Percentiles rank a stretch among this genome's conserved stretches.
Conservation (phyloP, 2,329 filamentous ascomycete genomes). For the Gliomastix tumulicola region DNA sequence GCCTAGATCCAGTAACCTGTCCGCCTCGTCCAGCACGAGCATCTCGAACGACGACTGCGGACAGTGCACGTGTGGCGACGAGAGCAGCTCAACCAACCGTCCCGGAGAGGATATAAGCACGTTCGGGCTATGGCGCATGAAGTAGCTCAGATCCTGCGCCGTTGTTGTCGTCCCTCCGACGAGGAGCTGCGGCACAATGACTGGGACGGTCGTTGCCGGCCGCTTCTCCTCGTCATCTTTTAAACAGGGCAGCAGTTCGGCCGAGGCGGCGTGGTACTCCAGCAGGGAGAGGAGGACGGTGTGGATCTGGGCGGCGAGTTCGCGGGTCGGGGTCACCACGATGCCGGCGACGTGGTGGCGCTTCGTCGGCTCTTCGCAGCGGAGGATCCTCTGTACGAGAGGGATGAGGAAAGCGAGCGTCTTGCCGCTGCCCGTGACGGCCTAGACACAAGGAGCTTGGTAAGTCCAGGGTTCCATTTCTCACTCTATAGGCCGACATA, state of each 20-base stretch:
- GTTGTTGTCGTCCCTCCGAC: conserved; percentile 79
- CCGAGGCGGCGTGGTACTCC: conserved; percentile 75
- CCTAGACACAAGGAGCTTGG: no score
- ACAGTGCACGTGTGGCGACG: conserved; percentile 81
- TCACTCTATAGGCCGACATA: no score
- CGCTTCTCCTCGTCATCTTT: conserved; percentile 51
- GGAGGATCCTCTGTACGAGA: conserved; percentile 73
- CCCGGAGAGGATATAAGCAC: conserved; percentile 87
- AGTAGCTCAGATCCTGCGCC: conserved; percentile 79
- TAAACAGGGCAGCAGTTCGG: conserved; percentile 51
- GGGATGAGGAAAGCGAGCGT: conserved; percentile 82
- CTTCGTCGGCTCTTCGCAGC: conserved; percentile 74
- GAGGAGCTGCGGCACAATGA: conserved; percentile 79
- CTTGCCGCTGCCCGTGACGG: conserved; percentile 87
- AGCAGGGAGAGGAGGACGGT: conserved; percentile 71
- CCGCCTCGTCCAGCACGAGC: conserved; percentile 89
- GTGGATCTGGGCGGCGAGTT: conserved; percentile 87
- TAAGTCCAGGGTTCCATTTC: no score
- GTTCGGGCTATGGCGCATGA: conserved; percentile 79
- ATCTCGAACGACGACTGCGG: conserved; percentile 86
- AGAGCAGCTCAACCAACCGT: conserved; percentile 77
- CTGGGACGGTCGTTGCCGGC: conserved; percentile 33
- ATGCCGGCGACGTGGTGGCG: conserved; percentile 87
- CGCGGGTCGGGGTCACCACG: conserved; percentile 83
- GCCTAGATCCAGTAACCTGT: conserved; percentile 84